Conservation (phyloP, 495 filamentous ascomycete species). For the Tetracladium setigerum region DNA sequence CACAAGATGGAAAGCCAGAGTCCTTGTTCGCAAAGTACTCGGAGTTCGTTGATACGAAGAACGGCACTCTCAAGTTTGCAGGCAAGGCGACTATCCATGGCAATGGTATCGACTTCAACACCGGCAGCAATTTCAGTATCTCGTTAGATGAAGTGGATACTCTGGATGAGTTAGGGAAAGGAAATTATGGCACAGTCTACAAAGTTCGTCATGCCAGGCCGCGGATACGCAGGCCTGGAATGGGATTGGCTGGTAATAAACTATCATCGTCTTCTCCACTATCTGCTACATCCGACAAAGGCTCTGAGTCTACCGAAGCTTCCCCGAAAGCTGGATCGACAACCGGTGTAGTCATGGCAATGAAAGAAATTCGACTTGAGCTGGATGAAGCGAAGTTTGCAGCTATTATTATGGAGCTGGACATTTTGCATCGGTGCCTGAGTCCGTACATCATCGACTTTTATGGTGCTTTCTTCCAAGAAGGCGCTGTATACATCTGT, state of each 20-base stretch:
- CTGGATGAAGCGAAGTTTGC: conserved; percentile 94
- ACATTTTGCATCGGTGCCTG: conserved; percentile 89
- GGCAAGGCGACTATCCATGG: conserved; percentile 86
- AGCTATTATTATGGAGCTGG: conserved; percentile 96
- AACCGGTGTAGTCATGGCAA: conserved; percentile 85
- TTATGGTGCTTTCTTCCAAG: conserved; percentile 98
- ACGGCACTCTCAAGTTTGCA: conserved; percentile 86
- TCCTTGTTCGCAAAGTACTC: conserved; percentile 86
- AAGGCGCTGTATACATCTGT: conserved; percentile 98
- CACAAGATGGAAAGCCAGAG: conserved; percentile 26
- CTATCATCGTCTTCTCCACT: conserved; percentile 27
- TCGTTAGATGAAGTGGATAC: conserved; percentile 95
- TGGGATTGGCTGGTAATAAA: conserved; percentile 46
- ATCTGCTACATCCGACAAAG: conserved; percentile 13
- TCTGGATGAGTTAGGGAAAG: conserved; percentile 91
- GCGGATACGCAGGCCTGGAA: conserved; percentile 67
- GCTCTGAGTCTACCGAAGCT: conserved; percentile 2
- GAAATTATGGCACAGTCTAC: conserved; percentile 97
- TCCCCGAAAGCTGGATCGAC: conserved; percentile 19
- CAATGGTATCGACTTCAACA: conserved; percentile 85
- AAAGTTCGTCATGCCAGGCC: conserved; percentile 85
- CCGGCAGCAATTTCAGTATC: conserved; percentile 84
- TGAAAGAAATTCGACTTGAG: conserved; percentile 98
- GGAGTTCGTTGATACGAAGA: conserved; percentile 84
- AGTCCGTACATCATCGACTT: conserved; percentile 98